phyloP scores from a whole-genome alignment of 2,329 filamentous ascomycete genomes.

The Cryoendolithus antarcticus region DNA sequence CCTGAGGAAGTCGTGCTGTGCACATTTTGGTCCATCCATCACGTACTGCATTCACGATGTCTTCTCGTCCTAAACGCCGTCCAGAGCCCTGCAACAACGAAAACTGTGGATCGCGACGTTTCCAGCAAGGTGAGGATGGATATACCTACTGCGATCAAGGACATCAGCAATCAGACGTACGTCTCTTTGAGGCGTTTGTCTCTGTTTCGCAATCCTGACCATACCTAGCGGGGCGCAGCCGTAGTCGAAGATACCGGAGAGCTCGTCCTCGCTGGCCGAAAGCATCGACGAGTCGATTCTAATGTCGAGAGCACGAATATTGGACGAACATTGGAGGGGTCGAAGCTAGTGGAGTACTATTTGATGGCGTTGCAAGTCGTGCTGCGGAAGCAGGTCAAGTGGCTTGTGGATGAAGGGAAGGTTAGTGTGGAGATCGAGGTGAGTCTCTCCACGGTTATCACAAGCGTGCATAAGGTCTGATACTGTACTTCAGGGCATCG shows the following conservation, averaged over 20 bases:
- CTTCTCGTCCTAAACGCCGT: conserved; percentile 3
- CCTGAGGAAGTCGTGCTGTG: no score
- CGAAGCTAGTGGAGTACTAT: conserved; percentile 62
- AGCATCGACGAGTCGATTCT: conserved; percentile 16
- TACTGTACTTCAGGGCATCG: conserved; percentile 36
- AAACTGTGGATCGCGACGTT: conserved; percentile 58
- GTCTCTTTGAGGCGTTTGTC: conserved; percentile 4
- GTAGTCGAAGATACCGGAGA: conserved; percentile 22
- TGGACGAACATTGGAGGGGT: conserved; percentile 39
- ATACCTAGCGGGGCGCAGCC: conserved; percentile 16
- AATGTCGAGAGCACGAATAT: conserved; percentile 18
- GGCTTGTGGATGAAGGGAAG: conserved; percentile 54
- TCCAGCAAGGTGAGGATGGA: conserved; percentile 59
- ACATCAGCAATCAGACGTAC: conserved; percentile 59
- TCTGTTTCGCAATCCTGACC: not conserved
- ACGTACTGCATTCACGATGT: not conserved
- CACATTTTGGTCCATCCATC: no score
- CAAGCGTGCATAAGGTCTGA: not conserved
- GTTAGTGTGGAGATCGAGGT: conserved; percentile 65
- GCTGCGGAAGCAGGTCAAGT: conserved; percentile 66
- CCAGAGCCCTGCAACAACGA: conserved; percentile 17
- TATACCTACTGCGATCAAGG: conserved; percentile 69
- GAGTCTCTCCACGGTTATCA: conserved; percentile 3
- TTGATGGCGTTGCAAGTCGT: conserved; percentile 76
- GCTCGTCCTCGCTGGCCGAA: conserved; percentile 16